Conservation (phyloP, 495 filamentous ascomycete genomes). For the Sporormia fimetaria region DNA sequence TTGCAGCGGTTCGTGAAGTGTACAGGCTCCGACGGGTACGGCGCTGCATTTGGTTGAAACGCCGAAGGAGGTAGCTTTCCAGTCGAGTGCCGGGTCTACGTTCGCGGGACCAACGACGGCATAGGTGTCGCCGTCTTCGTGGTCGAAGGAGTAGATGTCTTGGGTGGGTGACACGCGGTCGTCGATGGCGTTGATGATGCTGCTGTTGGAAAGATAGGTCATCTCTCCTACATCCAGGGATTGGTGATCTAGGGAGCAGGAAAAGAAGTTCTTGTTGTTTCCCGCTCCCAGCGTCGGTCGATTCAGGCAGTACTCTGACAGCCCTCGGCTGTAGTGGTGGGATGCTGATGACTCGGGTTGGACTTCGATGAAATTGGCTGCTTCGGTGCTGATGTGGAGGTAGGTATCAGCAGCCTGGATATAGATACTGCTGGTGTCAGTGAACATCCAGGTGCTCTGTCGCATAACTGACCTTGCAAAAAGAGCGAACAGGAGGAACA, state of each 20-base stretch:
- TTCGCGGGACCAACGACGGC: constrained; percentile 6
- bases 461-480: background rate
- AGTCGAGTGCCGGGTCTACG: background rate
- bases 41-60: constrained; percentile 9
- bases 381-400: background rate
- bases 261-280: too few relatives aligned
- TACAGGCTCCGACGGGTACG: background rate
- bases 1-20: background rate
- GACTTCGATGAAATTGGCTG: background rate
- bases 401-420: constrained; percentile 2
- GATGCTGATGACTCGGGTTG: background rate
- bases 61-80: constrained; percentile 5
- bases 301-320: constrained; percentile 4
- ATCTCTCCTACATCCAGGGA: too few relatives aligned
- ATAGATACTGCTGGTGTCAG: background rate
- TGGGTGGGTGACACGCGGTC: too few relatives aligned
- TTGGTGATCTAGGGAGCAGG: too few relatives aligned
- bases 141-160: too few relatives aligned
- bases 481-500: background rate
- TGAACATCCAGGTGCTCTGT: background rate
- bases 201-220: too few relatives aligned
- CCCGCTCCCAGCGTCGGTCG: background rate
- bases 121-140: background rate
- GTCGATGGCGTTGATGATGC: too few relatives aligned
- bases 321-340: background rate